These are phyloP conservation scores for Triticum monococcum DNA, from an alignment of 176 grass and related monocot genomes.

Conservation along the genomic window DNA sequence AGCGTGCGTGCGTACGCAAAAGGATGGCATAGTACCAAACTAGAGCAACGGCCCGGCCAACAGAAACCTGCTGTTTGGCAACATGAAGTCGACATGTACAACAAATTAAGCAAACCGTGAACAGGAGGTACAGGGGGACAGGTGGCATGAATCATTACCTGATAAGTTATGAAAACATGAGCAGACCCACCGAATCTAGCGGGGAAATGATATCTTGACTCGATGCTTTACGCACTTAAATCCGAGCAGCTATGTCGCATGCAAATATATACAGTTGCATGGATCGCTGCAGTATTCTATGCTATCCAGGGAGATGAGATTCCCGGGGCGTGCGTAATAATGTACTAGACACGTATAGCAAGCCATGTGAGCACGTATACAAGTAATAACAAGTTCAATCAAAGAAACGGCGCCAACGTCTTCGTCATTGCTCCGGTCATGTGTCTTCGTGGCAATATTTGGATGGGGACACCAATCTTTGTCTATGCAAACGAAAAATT, in stretches of 20 bases:
- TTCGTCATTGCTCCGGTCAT: neutral
- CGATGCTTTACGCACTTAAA: neutral
- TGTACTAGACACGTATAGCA: neutral
- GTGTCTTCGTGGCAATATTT: neutral
- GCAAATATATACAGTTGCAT: neutral
- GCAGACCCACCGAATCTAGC: conserved; percentile 35
- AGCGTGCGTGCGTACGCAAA: neutral
- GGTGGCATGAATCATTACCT: neutral
- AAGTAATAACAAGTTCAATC: neutral
- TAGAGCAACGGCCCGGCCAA: neutral
- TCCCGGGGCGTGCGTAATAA: neutral
- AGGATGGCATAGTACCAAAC: neutral
- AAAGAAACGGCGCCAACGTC: neutral
- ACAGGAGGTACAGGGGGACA: neutral
- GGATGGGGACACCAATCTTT: neutral
- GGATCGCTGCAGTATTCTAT: conserved; percentile 7
- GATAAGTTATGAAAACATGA: neutral
- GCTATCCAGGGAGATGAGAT: conserved; percentile 22
- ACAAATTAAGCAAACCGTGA: neutral
- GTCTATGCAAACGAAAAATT: neutral
- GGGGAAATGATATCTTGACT: conserved; percentile 2
- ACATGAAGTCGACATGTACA: neutral
- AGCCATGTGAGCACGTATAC: conserved; percentile 25
- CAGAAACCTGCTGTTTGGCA: neutral
- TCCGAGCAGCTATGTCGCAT: neutral